Evolutionary conservation across 2,329 filamentous ascomycete genomes (phyloP).

Genomic region (Metarhizium robertsii): DNA sequence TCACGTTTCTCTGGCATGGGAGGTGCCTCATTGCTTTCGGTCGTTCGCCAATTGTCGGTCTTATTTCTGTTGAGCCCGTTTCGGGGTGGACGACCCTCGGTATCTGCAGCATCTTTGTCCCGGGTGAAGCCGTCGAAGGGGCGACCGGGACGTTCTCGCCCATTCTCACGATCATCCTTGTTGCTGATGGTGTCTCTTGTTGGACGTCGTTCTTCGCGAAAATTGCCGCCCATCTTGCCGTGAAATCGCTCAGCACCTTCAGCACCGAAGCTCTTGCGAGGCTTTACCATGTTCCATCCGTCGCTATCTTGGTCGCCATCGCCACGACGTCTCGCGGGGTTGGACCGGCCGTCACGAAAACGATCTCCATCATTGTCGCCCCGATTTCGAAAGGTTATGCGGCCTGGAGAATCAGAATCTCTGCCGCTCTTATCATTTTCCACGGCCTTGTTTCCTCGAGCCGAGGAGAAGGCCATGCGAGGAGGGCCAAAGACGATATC

Average conservation of each 20-base stretch:
- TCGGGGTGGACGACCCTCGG: conserved; percentile 47
- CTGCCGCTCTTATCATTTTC: conserved; percentile 45
- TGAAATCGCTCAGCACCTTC: conserved; percentile 65
- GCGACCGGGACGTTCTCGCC: conserved; percentile 36
- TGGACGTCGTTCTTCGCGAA: conserved; percentile 32
- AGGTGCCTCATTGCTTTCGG: conserved; percentile 28
- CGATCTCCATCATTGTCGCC: conserved; percentile 43
- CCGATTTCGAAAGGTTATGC: conserved; percentile 47
- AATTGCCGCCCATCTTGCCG: conserved; percentile 50
- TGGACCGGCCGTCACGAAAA: conserved; percentile 36
- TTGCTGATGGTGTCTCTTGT: conserved; percentile 29
- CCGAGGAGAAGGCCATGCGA: conserved; percentile 72
- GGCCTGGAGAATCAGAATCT: conserved; percentile 43
- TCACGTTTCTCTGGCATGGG: conserved; percentile 34
- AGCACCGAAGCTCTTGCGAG: conserved; percentile 63
- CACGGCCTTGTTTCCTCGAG: conserved; percentile 45
- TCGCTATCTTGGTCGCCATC: conserved; percentile 53
- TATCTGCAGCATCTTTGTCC: conserved; percentile 42
- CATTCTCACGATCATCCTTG: conserved; percentile 46
- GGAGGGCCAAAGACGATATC: conserved; percentile 82
- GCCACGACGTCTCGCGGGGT: conserved; percentile 43
- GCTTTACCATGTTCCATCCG: conserved; percentile 66
- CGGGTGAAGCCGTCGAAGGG: conserved; percentile 40
- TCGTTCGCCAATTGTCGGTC: conserved; percentile 68
- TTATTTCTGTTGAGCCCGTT: conserved; percentile 57